These are phyloP conservation scores for Sindora glabra DNA, from an alignment of 306 rosid genomes.

Conservation along the genomic window DNA sequence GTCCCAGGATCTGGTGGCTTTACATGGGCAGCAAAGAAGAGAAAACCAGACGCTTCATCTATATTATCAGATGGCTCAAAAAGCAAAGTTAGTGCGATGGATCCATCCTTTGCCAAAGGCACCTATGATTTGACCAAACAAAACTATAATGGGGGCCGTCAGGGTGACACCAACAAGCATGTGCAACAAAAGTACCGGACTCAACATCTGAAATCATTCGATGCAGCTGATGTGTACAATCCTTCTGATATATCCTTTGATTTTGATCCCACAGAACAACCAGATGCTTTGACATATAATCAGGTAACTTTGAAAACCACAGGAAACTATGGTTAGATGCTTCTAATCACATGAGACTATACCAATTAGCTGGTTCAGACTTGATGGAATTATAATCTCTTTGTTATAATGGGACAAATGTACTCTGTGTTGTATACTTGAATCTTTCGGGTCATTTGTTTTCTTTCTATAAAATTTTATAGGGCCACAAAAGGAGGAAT, in stretches of 20 bases:
- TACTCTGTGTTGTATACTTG: too few relatives aligned
- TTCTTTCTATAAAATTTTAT: neutral
- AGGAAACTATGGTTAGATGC: neutral
- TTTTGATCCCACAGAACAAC: slow-evolving; percentile 20
- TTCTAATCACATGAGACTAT: neutral
- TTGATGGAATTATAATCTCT: neutral
- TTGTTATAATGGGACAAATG: too few relatives aligned
- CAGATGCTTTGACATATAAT: slow-evolving; percentile 5
- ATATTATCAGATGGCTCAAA: slow-evolving; percentile 71
- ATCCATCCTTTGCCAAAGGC: slow-evolving; percentile 63
- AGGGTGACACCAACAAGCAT: slow-evolving; percentile 10
- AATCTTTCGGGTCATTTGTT: too few relatives aligned
- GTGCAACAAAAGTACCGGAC: slow-evolving; percentile 16
- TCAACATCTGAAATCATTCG: slow-evolving; percentile 36
- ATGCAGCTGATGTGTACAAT: slow-evolving; percentile 28
- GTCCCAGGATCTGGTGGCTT: slow-evolving; percentile 51
- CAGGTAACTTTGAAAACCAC: slow-evolving; percentile 26
- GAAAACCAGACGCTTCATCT: slow-evolving; percentile 55
- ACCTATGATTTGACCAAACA: slow-evolving; percentile 34
- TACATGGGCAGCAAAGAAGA: slow-evolving; percentile 68
- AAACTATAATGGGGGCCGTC: neutral
- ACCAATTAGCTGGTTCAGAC: neutral
- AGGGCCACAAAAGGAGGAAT: slow-evolving; percentile 32
- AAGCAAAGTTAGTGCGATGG: slow-evolving; percentile 82
- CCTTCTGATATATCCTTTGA: slow-evolving; percentile 25